Evolutionary conservation across 148 eudicot genomes (phyloP), one percentile per base, ranked within the genome.

Genomic region (Amaranthus palmeri): DNA sequence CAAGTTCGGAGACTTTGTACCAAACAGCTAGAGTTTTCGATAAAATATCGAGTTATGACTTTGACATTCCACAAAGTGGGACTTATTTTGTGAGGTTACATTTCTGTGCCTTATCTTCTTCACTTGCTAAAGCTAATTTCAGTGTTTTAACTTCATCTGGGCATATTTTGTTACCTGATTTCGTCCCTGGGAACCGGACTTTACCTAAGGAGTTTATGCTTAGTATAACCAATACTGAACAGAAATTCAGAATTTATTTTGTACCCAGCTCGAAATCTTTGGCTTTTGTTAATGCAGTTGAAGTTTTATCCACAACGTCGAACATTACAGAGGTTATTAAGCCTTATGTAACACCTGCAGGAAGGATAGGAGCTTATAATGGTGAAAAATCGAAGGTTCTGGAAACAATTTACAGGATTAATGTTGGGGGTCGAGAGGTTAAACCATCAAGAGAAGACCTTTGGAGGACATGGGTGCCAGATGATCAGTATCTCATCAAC

Each of bases 281-380:
- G 0, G 91, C 85, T 53, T 88, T 85, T 61, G 77, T 83, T 25
- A 87, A 80, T 65, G 88, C 87, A 0, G 76, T 85, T n/a, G 91
- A 87, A 74, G 72, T 74, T 17, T 61, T 85, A 45, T 14, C 73
- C 6, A 78, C 79, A 5, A 66, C 69, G 2, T 41, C 50, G 10
- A 62, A 64, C 6, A 66, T 82, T 48, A 68, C 76, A 51, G 61
- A 50, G 5, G 76, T 57, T 71, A 5, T 5, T 5, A 68, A 73
- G 7, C 8, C 47, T 71, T 43, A 4, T 64, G 72, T 76, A 2
- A 70, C 73, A 8, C 72, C 76, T 54, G 63, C 36, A 58, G 82
- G 80, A 51, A 52, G 11, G 8, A 14, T 6, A 2, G 62, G 73
- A 41, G n/a, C 0, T 52, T 42, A 58, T 14, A 60, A 43, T 0